A percentile compares a stretch with the other conserved stretches of the same genome.
These are phyloP conservation scores for Dothideomycetes sp. DNA, from an alignment of 2,329 filamentous ascomycete genomes.

Conservation along the genomic window DNA sequence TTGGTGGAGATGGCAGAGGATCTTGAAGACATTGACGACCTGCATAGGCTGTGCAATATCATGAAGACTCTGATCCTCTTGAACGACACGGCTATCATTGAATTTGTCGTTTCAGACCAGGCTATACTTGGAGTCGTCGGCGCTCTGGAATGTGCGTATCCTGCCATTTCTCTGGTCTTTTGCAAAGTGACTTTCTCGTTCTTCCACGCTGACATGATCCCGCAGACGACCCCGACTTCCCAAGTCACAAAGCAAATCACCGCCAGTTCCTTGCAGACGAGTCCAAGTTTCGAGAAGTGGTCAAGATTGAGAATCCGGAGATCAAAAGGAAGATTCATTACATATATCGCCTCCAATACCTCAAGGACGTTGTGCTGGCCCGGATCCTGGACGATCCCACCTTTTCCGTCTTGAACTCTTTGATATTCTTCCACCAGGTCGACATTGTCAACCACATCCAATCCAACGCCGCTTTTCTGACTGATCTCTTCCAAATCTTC, in stretches of 20 bases:
- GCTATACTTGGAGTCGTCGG: conserved; percentile 87
- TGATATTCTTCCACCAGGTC: conserved; percentile 98
- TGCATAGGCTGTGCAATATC: conserved; percentile 91
- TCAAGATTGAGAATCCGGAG: conserved; percentile 71
- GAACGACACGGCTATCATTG: conserved; percentile 86
- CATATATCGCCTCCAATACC: conserved; percentile 88
- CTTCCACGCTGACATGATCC: conserved; percentile 24
- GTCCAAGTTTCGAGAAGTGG: conserved; percentile 90
- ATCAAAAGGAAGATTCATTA: conserved; percentile 89
- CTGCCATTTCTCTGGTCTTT: too few relatives aligned
- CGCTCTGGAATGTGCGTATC: conserved; percentile 67
- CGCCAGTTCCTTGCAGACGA: conserved; percentile 83
- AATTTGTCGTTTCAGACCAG: conserved; percentile 82
- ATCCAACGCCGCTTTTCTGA: conserved; percentile 63
- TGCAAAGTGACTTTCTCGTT: too few relatives aligned
- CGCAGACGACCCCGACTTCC: conserved; percentile 85
- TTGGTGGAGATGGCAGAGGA: conserved; percentile 84
- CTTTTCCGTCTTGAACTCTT: conserved; percentile 90
- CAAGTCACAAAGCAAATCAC: conserved; percentile 94
- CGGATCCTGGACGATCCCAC: conserved; percentile 95
- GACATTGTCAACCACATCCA: conserved; percentile 96
- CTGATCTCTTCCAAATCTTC: conserved; percentile 82
- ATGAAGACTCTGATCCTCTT: conserved; percentile 93
- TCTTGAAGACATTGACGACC: conserved; percentile 71
- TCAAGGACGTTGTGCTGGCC: conserved; percentile 96